Conservation (phyloP, 495 filamentous ascomycete species). For the Aspergillus panamensis region DNA sequence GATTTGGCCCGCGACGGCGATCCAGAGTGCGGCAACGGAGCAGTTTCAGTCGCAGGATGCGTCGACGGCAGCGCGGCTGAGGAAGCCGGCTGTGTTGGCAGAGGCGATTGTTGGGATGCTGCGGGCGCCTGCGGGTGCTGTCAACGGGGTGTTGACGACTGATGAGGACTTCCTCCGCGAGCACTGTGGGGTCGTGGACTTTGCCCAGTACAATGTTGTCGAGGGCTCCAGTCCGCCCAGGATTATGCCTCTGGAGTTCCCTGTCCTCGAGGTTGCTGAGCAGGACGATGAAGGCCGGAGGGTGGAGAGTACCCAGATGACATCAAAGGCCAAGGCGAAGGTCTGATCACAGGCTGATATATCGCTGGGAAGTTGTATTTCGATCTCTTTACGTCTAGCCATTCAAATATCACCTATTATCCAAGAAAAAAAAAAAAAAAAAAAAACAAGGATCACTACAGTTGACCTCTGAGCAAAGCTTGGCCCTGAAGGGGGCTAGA, state of each 20-base stretch:
- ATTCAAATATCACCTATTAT: too few species aligned
- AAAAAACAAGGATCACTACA: too few species aligned
- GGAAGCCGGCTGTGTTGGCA: neutral
- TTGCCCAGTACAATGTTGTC: neutral
- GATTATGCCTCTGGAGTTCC: neutral
- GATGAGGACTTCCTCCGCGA: neutral
- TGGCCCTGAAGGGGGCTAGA: too few species aligned
- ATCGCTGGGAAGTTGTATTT: too few species aligned
- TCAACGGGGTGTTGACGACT: neutral
- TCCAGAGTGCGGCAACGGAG: neutral
- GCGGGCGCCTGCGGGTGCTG: neutral
- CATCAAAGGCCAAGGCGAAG: too few species aligned
- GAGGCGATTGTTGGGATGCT: neutral
- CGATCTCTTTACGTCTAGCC: too few species aligned
- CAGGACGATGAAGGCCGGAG: neutral
- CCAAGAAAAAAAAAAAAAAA: too few species aligned
- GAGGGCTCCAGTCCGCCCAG: neutral
- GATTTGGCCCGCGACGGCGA: neutral
- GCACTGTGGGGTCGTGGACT: neutral
- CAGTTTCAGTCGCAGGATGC: neutral
- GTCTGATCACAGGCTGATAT: too few species aligned
- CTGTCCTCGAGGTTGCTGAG: neutral
- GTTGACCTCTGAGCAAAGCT: too few species aligned
- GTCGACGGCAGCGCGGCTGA: neutral
- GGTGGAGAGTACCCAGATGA: neutral